Base-by-base conservation (phyloP, 148 eudicot genomes). In the Nepenthes mirabilis region DNA sequence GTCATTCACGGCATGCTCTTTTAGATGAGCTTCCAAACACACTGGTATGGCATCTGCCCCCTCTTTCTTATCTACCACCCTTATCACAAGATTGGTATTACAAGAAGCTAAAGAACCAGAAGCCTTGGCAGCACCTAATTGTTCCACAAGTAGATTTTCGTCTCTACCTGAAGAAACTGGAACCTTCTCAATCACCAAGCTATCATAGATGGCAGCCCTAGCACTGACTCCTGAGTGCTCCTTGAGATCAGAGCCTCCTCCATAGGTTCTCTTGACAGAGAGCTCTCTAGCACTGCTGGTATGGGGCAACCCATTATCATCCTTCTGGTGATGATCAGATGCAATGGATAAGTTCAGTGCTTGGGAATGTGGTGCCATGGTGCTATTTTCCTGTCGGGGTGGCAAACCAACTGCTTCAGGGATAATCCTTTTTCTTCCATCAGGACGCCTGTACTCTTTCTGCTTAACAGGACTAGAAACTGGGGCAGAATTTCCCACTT, bases 351-450 rank as follows among this genome's bases (percentile, higher is more conserved):
- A 64, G 35, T 80, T 89, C 60, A 65, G 69, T 43, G 76, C 57
- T 67, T 77, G 85, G 68, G 76, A 61, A 55, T 72, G 81, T 52
- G 67, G 56, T 49, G 58, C 70, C 36, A 73, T 54, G 34, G 77
- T 64, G n/a, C 76, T 57, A 60, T 78, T 82, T 59, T 84, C 86
- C 60, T 79, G 86, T 57, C 75, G 83, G 8, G 77, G 73, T 59
- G 88, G 77, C 59, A 73, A 75, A 11, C 98, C 95, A 58, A 93
- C 96, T 36, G 96, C 87, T 80, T 93, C 95, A 10, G 98, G 98
- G 36, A 93, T 93, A 69, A 93, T 93, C 78, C 98, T 82, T 71
- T 83, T 93, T 67, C 98, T 77, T 14, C 96, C 98, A 79, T 93
- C 98, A 32, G 98, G 83, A 14, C 98, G 85, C 59, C 91, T 84